phyloP scores from a whole-genome alignment of 108 stramenopile species.

The Nannochloropsis granulata region DNA sequence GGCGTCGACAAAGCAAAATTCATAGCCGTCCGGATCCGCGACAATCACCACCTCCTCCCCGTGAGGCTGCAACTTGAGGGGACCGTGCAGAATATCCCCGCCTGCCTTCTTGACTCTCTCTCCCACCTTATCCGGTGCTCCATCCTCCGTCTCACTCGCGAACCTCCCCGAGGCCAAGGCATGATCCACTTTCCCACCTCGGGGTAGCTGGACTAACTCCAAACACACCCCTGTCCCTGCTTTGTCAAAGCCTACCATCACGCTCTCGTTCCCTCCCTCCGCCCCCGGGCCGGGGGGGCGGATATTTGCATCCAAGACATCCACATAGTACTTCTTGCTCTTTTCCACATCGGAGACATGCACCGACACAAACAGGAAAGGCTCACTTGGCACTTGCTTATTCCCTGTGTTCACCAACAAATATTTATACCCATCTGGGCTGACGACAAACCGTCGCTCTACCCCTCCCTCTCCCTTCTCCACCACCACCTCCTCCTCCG shows the following conservation, averaged over 20 bases:
- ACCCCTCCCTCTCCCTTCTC: background rate
- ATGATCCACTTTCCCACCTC: constrained; percentile 18
- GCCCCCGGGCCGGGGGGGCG: background rate
- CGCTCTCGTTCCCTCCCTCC: constrained; percentile 12
- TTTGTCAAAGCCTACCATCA: constrained; percentile 19
- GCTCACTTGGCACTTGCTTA: background rate
- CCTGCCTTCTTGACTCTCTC: background rate
- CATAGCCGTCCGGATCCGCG: background rate
- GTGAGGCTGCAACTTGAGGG: background rate
- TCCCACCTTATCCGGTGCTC: background rate
- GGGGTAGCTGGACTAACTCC: constrained; percentile 13
- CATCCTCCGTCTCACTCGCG: background rate
- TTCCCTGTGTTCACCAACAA: background rate
- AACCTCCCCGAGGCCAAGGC: constrained; percentile 17
- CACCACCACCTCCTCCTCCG: background rate
- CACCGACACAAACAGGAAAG: background rate
- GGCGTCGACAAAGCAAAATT: background rate
- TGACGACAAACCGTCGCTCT: background rate
- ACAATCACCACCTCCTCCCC: background rate
- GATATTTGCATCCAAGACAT: background rate
- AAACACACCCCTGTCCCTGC: background rate
- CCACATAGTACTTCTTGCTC: background rate
- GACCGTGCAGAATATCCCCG: background rate
- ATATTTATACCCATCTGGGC: constrained; percentile 30
- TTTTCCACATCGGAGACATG: background rate